Evolutionary conservation across 345 rosid genomes (phyloP), one percentile per base, ranked within the genome.

Genomic region (Lagerstroemia speciosa): DNA sequence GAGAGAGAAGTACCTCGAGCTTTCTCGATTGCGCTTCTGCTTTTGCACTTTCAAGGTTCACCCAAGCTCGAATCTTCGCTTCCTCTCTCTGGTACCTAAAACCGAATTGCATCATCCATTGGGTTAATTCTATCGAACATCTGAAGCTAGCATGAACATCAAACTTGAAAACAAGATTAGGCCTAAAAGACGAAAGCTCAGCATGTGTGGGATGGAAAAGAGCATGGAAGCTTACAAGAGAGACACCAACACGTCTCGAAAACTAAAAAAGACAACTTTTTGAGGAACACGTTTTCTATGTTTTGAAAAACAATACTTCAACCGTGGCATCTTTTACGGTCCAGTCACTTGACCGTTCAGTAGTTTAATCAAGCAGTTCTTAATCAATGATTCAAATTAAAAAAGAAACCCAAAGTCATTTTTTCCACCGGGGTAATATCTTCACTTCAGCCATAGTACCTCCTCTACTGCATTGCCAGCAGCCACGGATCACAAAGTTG

Each of bases 1-100:
- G 20, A 46, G 53, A n/a, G n/a, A n/a, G 6, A 30, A 37, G 2
- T 52, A 86, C 95, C 94, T 93, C 98, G 9, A 93, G 94, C 79
- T 89, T 91, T 74, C 78, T 91, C 31, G 97, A 91, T 75, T 89
- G 89, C 73, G 98, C 97, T 81, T 93, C 97, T n/a, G 97, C 94
- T 82, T 93, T 89, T 41, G 98, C 98, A 46, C 69, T 87, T 85
- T 93, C 89, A 33, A 91, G 97, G 72, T 87, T 89, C 74, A 91
- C 75, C 97, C 98, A 93, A 69, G 98, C 98, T 72, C 87, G 92
- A 68, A 91, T 93, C 77, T 83, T 87, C 40, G 95, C 96, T 79
- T 93, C 97, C 76, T 91, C 98, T 78, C 97, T 87, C 73, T 89
- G 94, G 71, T 91, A 91, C 79, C 97, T 92, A 75, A 63, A 63